phyloP scores from a whole-genome alignment of 164 flowering plant genomes.

The Macadamia integrifolia region DNA sequence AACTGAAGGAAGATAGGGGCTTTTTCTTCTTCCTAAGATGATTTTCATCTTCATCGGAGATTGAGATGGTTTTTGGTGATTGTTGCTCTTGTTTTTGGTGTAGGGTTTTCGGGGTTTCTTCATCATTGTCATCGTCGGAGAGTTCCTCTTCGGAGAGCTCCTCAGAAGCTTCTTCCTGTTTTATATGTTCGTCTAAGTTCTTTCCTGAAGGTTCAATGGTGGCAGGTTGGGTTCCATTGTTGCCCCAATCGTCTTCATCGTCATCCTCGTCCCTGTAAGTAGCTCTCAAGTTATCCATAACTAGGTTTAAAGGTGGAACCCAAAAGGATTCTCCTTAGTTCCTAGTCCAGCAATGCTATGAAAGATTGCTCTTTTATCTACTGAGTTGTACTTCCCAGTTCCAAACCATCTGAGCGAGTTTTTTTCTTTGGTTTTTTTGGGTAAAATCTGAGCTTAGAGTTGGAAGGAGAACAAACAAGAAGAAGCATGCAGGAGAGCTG shows the following conservation, averaged over 20 bases:
- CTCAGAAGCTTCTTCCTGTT: slow-evolving; percentile 26
- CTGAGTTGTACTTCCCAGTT: background rate
- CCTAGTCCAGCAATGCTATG: background rate
- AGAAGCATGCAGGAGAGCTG: no score
- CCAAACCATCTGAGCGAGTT: no score
- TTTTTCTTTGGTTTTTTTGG: no score
- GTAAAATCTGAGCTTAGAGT: no score
- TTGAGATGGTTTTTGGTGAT: slow-evolving; percentile 19
- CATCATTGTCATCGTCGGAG: slow-evolving; percentile 17
- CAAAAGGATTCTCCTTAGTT: background rate
- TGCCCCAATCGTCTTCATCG: slow-evolving; percentile 19
- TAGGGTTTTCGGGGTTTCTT: slow-evolving; percentile 10
- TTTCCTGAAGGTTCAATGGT: slow-evolving; percentile 7
- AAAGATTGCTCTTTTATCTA: background rate
- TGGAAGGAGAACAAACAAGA: no score
- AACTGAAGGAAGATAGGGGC: slow-evolving; percentile 15
- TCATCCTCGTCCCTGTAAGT: slow-evolving; percentile 46
- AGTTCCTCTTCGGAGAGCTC: slow-evolving; percentile 37
- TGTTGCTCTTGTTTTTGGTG: slow-evolving; percentile 12
- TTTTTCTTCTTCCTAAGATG: slow-evolving; percentile 60
- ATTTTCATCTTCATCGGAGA: slow-evolving; percentile 25
- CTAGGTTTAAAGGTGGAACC: background rate
- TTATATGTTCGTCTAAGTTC: slow-evolving; percentile 10
- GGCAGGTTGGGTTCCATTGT: background rate
- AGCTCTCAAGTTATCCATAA: slow-evolving; percentile 41